A percentile compares a stretch with the other conserved stretches of the same genome.
phyloP scores from a whole-genome alignment of 148 eudicot genomes.

The Cornus controversa region DNA sequence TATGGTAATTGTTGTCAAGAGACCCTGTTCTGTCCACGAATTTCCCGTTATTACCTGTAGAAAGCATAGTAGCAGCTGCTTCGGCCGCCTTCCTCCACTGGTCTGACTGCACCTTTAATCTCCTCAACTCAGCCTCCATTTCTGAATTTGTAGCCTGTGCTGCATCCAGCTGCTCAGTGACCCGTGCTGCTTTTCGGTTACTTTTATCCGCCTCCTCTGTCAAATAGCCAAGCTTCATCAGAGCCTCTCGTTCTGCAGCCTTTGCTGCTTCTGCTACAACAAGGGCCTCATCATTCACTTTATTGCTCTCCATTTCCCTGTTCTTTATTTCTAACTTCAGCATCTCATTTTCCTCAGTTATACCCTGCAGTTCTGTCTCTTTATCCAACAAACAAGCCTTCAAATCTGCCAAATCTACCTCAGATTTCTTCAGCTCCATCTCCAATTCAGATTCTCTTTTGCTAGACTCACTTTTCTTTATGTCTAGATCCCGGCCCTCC shows the following conservation, averaged over 20 bases:
- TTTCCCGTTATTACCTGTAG: conserved; percentile 55
- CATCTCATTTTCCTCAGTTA: conserved; percentile 53
- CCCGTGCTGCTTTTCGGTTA: conserved; percentile 39
- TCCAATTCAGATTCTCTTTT: conserved; percentile 31
- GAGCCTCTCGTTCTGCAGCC: conserved; percentile 65
- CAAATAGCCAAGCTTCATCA: conserved; percentile 53
- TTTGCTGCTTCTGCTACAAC: conserved; percentile 55
- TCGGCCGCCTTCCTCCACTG: conserved; percentile 97
- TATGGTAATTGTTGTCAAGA: conserved; percentile 49
- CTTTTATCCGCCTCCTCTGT: conserved; percentile 77
- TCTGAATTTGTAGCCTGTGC: conserved; percentile 60
- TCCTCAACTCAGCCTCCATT: conserved; percentile 75
- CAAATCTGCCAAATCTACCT: conserved; percentile 40
- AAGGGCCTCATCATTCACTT: conserved; percentile 36
- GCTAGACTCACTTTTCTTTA: conserved; percentile 24
- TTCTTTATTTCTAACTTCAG: conserved; percentile 51
- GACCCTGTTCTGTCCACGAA: conserved; percentile 59
- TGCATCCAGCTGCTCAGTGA: conserved; percentile 66
- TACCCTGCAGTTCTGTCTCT: conserved; percentile 43
- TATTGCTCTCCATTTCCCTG: conserved; percentile 38
- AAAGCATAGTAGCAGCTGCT: conserved; percentile 88
- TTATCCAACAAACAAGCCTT: conserved; percentile 43
- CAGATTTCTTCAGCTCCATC: conserved; percentile 41
- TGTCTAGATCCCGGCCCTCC: conserved; percentile 28
- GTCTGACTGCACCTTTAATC: conserved; percentile 78